Conservation (phyloP, 2,329 filamentous ascomycete species). For the Cladorrhinum sp. region DNA sequence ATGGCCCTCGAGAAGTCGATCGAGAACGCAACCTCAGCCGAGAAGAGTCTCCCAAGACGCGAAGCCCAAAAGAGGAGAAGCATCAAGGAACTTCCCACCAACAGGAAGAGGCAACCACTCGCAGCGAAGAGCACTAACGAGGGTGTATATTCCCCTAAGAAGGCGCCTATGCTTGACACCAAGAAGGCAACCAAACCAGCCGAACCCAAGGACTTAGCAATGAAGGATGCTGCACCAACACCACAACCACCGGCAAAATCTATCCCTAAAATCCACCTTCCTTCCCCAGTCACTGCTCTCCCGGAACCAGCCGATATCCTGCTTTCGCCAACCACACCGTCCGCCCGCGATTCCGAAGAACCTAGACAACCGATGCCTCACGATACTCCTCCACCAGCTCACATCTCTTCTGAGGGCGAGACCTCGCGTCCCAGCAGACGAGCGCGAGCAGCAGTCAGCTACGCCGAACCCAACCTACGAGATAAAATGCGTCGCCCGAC, state of each 20-base stretch:
- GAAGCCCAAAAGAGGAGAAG: slow-evolving; percentile 39
- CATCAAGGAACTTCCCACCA: slow-evolving; percentile 45
- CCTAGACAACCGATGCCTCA: slow-evolving; percentile 28
- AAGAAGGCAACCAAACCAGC: slow-evolving; percentile 16
- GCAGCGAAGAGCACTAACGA: slow-evolving; percentile 59
- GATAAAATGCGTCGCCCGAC: slow-evolving; percentile 82
- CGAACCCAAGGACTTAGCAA: slow-evolving; percentile 31
- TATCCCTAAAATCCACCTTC: slow-evolving; percentile 19
- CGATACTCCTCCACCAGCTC: slow-evolving; percentile 59
- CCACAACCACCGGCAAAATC: slow-evolving; percentile 11
- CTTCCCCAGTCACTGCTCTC: slow-evolving; percentile 23
- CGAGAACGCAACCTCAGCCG: slow-evolving; percentile 27
- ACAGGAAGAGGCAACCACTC: slow-evolving; percentile 49
- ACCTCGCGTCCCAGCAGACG: slow-evolving; percentile 64
- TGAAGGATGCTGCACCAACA: slow-evolving; percentile 25
- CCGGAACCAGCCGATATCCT: slow-evolving; percentile 31
- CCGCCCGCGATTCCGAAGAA: slow-evolving; percentile 36
- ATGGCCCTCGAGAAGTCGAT: slow-evolving; percentile 34
- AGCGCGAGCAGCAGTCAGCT: slow-evolving; percentile 67
- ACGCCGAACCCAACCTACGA: slow-evolving; percentile 76
- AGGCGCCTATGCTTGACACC: slow-evolving; percentile 39
- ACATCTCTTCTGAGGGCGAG: slow-evolving; percentile 55
- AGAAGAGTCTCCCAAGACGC: slow-evolving; percentile 8
- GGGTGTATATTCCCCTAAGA: slow-evolving; percentile 57
- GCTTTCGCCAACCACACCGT: slow-evolving; percentile 49